Percentiles rank a stretch among this genome's conserved stretches.
These are phyloP conservation scores for Rhexocercosporidium sp. DNA, from an alignment of 2,329 filamentous ascomycete species.

Conservation along the genomic window DNA sequence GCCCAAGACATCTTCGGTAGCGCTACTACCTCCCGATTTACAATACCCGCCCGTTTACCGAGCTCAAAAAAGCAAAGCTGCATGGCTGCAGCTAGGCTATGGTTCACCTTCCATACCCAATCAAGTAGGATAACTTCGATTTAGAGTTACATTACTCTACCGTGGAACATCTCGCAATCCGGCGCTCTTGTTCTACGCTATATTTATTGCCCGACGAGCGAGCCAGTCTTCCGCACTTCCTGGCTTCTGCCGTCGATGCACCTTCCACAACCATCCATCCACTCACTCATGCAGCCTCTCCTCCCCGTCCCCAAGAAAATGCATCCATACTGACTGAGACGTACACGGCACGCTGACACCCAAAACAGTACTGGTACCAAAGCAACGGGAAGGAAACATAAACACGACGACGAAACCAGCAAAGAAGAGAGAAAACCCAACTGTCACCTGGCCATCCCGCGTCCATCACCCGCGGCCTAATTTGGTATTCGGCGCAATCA, in stretches of 20 bases:
- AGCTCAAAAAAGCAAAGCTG: too few species aligned
- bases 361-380: neutral
- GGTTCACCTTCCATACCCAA: neutral
- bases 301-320: neutral
- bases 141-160: neutral
- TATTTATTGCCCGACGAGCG: neutral
- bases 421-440: too few species aligned
- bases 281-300: neutral
- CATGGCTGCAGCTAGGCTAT: neutral
- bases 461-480: neutral
- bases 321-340: too few species aligned
- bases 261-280: neutral
- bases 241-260: neutral
- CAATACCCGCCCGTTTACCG: too few species aligned
- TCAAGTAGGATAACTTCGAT: neutral
- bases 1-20: too few species aligned
- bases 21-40: too few species aligned
- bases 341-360: neutral
- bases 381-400: neutral
- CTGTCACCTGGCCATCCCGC: too few species aligned
- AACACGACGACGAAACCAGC: too few species aligned
- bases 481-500: slow-evolving; percentile 6
- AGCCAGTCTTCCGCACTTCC: neutral
- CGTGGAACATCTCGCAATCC: neutral
- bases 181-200: neutral